A percentile compares a stretch with the other conserved stretches of the same genome.
phyloP scores from a whole-genome alignment of 768 basidiomycete genomes.

The Rhizopogon sp. region DNA sequence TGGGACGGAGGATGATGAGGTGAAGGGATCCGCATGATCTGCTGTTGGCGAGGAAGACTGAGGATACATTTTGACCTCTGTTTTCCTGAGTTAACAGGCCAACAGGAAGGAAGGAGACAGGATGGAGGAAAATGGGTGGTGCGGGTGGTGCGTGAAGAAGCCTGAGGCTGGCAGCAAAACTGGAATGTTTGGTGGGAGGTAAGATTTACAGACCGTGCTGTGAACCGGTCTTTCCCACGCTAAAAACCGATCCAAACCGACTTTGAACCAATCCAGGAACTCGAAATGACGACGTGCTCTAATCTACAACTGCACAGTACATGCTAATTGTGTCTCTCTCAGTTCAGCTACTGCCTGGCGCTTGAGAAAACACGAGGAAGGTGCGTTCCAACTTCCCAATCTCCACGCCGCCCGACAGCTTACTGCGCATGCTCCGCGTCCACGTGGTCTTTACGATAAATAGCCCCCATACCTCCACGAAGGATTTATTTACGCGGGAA shows the following conservation, averaged over 20 bases:
- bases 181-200: neutral
- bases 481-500: neutral
- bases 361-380: neutral
- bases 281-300: no score
- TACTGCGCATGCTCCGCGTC: neutral
- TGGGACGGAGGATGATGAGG: slow-evolving; percentile 30
- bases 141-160: neutral
- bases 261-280: neutral
- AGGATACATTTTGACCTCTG: slow-evolving; percentile 36
- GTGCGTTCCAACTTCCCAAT: neutral
- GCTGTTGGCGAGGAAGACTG: slow-evolving; percentile 54
- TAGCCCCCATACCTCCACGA: neutral
- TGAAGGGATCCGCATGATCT: slow-evolving; percentile 67
- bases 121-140: slow-evolving; percentile 9
- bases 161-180: neutral
- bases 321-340: no score
- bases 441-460: neutral
- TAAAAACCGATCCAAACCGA: slow-evolving; percentile 11
- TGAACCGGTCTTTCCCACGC: slow-evolving; percentile 25
- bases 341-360: no score
- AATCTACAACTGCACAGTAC: no score
- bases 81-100: slow-evolving; percentile 10
- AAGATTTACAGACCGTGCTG: neutral
- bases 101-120: slow-evolving; percentile 5
- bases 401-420: neutral